Percentiles rank a stretch among this genome's conserved stretches.
phyloP scores from a whole-genome alignment of 2,329 filamentous ascomycete species.

The Cladosporium phlei region DNA sequence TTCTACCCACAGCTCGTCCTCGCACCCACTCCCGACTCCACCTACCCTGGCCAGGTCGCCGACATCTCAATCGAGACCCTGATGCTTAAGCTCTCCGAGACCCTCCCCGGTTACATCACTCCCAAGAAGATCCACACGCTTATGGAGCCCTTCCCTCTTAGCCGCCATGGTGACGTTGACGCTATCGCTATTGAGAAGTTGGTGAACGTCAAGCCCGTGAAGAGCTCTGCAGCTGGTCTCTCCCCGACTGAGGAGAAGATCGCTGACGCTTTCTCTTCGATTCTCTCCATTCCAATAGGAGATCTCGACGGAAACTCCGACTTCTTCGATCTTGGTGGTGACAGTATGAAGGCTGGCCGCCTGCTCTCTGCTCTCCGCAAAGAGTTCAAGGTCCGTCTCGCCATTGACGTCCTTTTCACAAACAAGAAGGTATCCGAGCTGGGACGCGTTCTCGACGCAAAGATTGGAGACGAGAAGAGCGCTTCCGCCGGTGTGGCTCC shows the following conservation, averaged over 20 bases:
- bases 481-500: neutral
- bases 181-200: conserved; percentile 14
- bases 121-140: conserved; percentile 27
- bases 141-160: conserved; percentile 25
- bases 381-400: conserved; percentile 46
- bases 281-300: conserved; percentile 38
- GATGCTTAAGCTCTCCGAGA: conserved; percentile 18
- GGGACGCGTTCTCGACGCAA: conserved; percentile 12
- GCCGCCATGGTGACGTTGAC: conserved; percentile 24
- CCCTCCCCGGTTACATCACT: conserved; percentile 27
- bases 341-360: conserved; percentile 51
- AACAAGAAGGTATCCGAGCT: conserved; percentile 43
- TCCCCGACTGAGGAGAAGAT: conserved; percentile 37
- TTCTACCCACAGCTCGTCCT: conserved; percentile 34
- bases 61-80: conserved; percentile 15
- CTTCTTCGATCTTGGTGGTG: conserved; percentile 52
- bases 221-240: conserved; percentile 15
- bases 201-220: conserved; percentile 10
- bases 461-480: conserved; percentile 9
- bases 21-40: conserved; percentile 20
- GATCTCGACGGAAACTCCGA: conserved; percentile 42
- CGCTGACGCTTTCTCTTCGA: conserved; percentile 42
- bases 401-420: conserved; percentile 51
- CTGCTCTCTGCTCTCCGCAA: conserved; percentile 49
- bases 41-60: conserved; percentile 10